These are phyloP conservation scores for Dictyostelium brefeldianum DNA, from an alignment of 78 protist genomes.

Conservation along the genomic window DNA sequence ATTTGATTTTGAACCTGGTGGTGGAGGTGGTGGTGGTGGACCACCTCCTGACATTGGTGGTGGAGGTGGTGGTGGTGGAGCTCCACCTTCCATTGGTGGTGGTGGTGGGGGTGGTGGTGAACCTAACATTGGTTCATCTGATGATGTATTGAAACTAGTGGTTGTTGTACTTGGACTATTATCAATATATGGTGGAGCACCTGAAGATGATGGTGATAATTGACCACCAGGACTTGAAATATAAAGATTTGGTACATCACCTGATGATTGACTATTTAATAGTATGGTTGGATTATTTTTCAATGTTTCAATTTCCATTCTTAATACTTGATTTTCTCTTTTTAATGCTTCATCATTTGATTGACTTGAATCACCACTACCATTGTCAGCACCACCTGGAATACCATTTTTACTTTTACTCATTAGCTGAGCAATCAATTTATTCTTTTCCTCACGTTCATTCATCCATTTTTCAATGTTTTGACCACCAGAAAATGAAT, in stretches of 20 bases:
- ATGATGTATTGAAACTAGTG: neutral
- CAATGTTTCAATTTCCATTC: constrained; percentile 37
- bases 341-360: constrained; percentile 13
- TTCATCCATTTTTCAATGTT: constrained; percentile 35
- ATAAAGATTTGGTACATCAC: neutral
- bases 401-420: neutral
- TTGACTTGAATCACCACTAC: neutral
- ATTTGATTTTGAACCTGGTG: constrained; percentile 16
- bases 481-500: constrained; percentile 59
- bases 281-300: neutral
- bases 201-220: neutral
- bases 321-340: constrained; percentile 32
- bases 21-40: constrained; percentile 82
- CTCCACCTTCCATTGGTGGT: constrained; percentile 23
- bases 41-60: constrained; percentile 48
- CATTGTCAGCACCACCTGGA: neutral
- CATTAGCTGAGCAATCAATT: constrained; percentile 61
- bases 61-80: constrained; percentile 52
- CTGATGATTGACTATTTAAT: neutral
- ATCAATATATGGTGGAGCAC: constrained; percentile 8
- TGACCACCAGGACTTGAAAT: neutral
- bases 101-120: constrained; percentile 80
- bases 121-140: constrained; percentile 4
- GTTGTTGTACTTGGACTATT: neutral
- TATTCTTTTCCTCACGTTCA: constrained; percentile 74